These are phyloP conservation scores for Penicillium diatomitis DNA, from an alignment of 495 filamentous ascomycete genomes.

Conservation along the genomic window DNA sequence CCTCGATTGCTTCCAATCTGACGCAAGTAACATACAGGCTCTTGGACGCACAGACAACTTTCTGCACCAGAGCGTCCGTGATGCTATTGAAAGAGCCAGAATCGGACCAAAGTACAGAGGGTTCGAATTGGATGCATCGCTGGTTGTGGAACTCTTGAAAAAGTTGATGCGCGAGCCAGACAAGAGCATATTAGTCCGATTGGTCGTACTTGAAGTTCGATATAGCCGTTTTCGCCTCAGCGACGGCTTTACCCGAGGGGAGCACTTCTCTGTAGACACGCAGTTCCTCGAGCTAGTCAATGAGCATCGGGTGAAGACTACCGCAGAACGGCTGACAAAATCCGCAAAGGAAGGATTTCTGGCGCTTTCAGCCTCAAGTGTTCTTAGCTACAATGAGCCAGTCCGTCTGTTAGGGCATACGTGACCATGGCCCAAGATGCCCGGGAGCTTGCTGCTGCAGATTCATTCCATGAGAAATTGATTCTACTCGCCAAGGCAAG, in stretches of 20 bases:
- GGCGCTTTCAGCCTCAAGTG: not conserved
- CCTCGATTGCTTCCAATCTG: not conserved
- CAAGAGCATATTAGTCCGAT: not conserved
- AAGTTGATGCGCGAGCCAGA: not conserved
- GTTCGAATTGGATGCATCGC: not conserved
- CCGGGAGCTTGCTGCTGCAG: no score
- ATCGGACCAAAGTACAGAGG: not conserved
- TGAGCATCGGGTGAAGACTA: not conserved
- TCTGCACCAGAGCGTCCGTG: not conserved
- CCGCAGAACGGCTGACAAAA: not conserved
- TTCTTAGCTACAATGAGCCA: no score
- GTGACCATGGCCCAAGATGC: no score
- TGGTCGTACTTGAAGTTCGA: not conserved
- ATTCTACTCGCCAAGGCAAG: no score
- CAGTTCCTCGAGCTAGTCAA: not conserved
- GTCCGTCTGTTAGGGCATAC: no score
- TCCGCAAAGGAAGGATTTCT: not conserved
- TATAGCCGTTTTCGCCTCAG: not conserved
- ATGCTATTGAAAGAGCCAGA: not conserved
- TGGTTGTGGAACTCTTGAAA: not conserved
- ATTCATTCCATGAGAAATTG: no score
- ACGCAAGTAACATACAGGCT: not conserved
- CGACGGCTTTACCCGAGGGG: not conserved
- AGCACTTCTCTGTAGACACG: not conserved
- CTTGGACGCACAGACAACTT: not conserved